Conservation (phyloP, 257 asterid genomes). For the Eustoma russellianum region DNA sequence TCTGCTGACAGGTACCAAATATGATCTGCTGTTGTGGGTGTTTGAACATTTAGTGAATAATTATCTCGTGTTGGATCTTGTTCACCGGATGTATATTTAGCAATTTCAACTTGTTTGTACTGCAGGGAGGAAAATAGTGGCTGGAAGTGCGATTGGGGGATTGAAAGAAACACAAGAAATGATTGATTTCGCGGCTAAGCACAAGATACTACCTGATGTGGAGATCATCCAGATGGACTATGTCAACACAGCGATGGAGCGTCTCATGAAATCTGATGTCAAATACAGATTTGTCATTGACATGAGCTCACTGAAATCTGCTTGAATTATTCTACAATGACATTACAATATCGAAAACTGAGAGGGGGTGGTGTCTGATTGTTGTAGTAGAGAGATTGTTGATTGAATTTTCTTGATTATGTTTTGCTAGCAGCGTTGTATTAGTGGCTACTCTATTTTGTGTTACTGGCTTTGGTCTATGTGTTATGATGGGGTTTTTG, state of each 20-base stretch:
- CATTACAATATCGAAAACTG: too few relatives aligned
- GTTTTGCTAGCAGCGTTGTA: too few relatives aligned
- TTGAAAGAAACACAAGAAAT: conserved; percentile 16
- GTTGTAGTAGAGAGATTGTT: too few relatives aligned
- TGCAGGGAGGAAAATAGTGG: conserved; percentile 12
- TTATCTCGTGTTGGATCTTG: too few relatives aligned
- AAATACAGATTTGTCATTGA: conserved; percentile 19
- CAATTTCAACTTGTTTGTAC: background rate
- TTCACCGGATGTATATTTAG: background rate
- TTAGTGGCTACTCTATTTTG: too few relatives aligned
- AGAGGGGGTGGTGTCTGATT: too few relatives aligned
- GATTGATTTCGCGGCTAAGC: conserved; percentile 14
- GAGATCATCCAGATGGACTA: conserved; percentile 16
- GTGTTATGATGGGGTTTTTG: too few relatives aligned
- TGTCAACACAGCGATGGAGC: conserved; percentile 12
- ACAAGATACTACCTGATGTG: conserved; percentile 9
- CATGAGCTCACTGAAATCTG: conserved; percentile 7
- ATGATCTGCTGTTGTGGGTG: too few relatives aligned
- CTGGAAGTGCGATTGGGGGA: conserved; percentile 14
- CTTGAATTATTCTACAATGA: background rate
- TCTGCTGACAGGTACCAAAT: conserved; percentile 23
- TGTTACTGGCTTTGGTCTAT: too few relatives aligned
- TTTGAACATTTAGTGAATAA: too few relatives aligned
- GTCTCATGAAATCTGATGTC: conserved; percentile 13
- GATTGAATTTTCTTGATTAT: too few relatives aligned